Base-by-base conservation (phyloP, 2,329 filamentous ascomycete genomes). In the Pochonia chlamydosporia region DNA sequence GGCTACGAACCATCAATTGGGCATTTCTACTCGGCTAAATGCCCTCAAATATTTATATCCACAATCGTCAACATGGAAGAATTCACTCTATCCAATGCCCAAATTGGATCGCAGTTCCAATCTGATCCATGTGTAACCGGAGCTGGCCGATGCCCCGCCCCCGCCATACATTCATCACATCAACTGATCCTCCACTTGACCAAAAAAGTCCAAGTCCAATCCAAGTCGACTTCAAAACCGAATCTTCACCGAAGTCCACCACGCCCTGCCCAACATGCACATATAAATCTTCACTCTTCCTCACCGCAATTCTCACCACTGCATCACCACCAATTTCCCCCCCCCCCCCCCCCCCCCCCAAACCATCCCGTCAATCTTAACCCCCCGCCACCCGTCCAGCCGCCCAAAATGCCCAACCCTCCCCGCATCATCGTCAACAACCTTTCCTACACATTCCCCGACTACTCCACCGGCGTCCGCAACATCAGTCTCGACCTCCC, bases 371-470 rank as follows among this genome's bases (percentile, higher is more conserved):
- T 39, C 46, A 54, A 62, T 16, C 24, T 39, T 46, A 54, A 62
- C 18, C 24, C 53, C 45, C 50, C 62, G 43, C 49, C 54, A 18
- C 56, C 69, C 36, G 50, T 7, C 13, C 26, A 7, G 26, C 26
- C 20, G 14, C 14, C 35, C 35, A 23, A 39, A 13, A 39, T 39
- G 20, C 21, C 36, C 6, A 9, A 8, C 14, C 55, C 65, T 23
- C 81, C 85, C 9, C 79, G 83, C 42, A 87, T 99, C 63, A 69
- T 79, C 56, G 85, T 93, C 57, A 81, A 75, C 33, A 72, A 83
- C 66, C 82, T 99, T 46, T 90, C 82, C 53, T 99, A 97, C 76
- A 83, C 79, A 39, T 99, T 97, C 70, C 87, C 85, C 14, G 88
- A 95, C 73, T 85, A 87, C 62, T 84, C 84, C 39, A 80, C 78